Conservation (phyloP, 2,329 filamentous ascomycete species). For the Botrytis deweyae region DNA sequence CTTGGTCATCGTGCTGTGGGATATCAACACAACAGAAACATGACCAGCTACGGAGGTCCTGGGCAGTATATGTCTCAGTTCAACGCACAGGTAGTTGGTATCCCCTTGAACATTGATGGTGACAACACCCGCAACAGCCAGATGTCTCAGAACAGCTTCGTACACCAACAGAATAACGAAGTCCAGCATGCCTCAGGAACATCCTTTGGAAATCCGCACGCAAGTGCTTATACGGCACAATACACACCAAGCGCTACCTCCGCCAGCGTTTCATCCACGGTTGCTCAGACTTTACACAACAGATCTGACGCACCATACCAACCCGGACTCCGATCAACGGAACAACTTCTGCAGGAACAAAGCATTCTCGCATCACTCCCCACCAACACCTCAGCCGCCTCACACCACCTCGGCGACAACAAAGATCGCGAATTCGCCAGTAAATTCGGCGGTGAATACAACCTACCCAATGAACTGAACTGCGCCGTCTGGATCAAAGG, state of each 20-base stretch:
- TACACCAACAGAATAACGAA: rapidly evolving
- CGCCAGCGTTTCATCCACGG: not conserved
- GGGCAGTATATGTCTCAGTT: not conserved
- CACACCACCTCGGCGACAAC: not conserved
- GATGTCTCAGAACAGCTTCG: not conserved
- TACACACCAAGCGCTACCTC: too few species aligned
- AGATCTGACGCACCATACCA: not conserved
- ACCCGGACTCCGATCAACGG: rapidly evolving
- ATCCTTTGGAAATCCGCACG: rapidly evolving
- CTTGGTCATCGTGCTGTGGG: not conserved
- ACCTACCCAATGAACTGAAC: not conserved
- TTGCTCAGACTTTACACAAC: rapidly evolving
- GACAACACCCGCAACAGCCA: not conserved
- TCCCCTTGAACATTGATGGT: rapidly evolving
- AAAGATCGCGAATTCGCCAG: rapidly evolving
- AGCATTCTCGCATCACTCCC: not conserved
- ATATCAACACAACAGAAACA: rapidly evolving
- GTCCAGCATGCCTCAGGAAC: rapidly evolving
- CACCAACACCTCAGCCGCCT: rapidly evolving
- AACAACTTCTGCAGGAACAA: not conserved
- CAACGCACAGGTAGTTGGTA: not conserved
- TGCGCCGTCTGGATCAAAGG: not conserved
- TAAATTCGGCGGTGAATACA: not conserved
- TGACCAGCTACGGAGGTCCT: not conserved
- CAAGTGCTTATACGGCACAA: not conserved